phyloP scores from a whole-genome alignment of 225 moss, liverwort and hornwort genomes.

The Straminergon stramineum region DNA sequence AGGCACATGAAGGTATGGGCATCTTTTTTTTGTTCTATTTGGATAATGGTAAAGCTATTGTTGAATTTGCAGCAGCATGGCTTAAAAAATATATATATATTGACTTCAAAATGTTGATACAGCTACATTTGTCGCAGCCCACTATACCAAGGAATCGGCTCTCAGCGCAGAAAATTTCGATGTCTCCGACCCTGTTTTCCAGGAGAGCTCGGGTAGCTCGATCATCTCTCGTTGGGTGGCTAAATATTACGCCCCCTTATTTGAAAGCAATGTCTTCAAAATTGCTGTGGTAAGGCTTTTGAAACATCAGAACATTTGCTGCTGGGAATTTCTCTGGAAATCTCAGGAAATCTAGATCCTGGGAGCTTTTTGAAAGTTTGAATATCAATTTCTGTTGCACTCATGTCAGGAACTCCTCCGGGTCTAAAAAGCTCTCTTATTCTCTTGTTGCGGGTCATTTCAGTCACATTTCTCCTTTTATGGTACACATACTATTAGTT shows the following conservation, averaged over 20 bases:
- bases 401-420: too few species aligned
- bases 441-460: neutral
- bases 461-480: neutral
- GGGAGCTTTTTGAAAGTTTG: neutral
- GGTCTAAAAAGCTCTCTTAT: too few species aligned
- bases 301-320: too few species aligned
- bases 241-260: conserved; percentile 71
- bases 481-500: neutral
- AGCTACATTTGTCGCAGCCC: conserved; percentile 21
- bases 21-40: neutral
- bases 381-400: neutral
- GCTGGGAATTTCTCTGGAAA: neutral
- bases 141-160: conserved; percentile 31
- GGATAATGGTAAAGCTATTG: neutral
- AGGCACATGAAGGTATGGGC: conserved; percentile 34
- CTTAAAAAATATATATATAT: too few species aligned
- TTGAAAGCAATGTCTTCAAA: conserved; percentile 71
- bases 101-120: neutral
- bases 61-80: neutral
- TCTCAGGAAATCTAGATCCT: neutral
- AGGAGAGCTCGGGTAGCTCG: conserved; percentile 75
- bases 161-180: conserved; percentile 27
- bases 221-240: conserved; percentile 75
- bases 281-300: conserved; percentile 38
- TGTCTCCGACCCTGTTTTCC: conserved; percentile 54